Evolutionary conservation across 176 grass and related monocot genomes (phyloP), one percentile per base, ranked within the genome.

Genomic region (Themeda triandra): DNA sequence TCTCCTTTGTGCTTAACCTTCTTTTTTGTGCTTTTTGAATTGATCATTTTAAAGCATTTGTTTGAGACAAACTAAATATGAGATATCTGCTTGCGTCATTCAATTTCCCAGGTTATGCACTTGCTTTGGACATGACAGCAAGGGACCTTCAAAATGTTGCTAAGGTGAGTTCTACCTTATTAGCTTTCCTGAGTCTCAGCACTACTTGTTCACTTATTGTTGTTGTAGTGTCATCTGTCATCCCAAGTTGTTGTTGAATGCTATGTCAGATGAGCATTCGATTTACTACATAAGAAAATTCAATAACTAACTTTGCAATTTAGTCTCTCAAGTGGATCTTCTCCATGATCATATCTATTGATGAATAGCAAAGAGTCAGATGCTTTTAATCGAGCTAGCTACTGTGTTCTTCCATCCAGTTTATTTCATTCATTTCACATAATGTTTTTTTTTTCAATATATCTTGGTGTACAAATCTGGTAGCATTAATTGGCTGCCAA

Each of bases 81-180:
- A 70, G 8, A 74, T 36, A 66, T 44, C 9, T 49, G 19, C 6
- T 82, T 73, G 7, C 23, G 24, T 81, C 33, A 28, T 84, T 75
- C 51, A 28, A 44, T 79, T 71, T 81, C 44, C 40, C 78, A 95
- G 96, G 96, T 76, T 98, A 98, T 84, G 96, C 96, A 31, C 89
- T 98, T 81, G 96, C 93, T 80, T 91, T 96, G 91, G 96, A 98
- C 84, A 98, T 98, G 96, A 98, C 96, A 71, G 96, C 96, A 81
- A 92, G 93, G 84, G 96, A 98, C 74, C 94, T 96, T 84, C 96
- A 98, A 71, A 87, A 87, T 56, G 51, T 37, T 24, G 93, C 91
- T 85, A 98, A 94, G 91, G 96, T 98, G 68, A 39, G 39, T 76
- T 25, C 70, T 60, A 70, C 39, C 41, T 39, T 41, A 18, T 24